Percentiles rank a stretch among this genome's conserved stretches.
Conservation (phyloP, 2,329 filamentous ascomycete genomes). For the Colletotrichum sojae region DNA sequence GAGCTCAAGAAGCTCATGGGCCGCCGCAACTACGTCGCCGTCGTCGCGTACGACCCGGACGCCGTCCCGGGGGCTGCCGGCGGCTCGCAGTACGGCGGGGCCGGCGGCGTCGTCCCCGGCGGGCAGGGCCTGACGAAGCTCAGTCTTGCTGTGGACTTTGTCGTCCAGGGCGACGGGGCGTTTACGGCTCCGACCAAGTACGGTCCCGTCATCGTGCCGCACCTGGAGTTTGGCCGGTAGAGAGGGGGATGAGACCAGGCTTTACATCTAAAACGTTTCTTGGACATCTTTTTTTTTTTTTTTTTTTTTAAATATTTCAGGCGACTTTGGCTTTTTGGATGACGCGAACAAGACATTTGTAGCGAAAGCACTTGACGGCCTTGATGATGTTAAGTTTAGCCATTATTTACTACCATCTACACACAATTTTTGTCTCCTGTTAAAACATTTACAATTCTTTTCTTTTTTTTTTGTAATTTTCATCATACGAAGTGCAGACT, state of each 20-base stretch:
- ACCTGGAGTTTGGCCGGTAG: slow-evolving; percentile 80
- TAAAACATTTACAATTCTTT: too few relatives aligned
- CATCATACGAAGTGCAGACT: too few relatives aligned
- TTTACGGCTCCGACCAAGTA: slow-evolving; percentile 92
- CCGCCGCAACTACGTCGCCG: slow-evolving; percentile 90
- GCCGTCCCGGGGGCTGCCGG: slow-evolving; percentile 59
- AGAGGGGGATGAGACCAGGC: not conserved
- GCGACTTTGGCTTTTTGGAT: slow-evolving; percentile 3
- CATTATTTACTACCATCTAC: not conserved
- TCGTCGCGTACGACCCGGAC: slow-evolving; percentile 95
- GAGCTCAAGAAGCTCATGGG: slow-evolving; percentile 96
- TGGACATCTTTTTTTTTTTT: slow-evolving; percentile 24
- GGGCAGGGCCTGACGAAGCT: slow-evolving; percentile 71
- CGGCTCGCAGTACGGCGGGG: slow-evolving; percentile 44
- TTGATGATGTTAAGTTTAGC: slow-evolving; percentile 4
- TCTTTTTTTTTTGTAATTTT: too few relatives aligned
- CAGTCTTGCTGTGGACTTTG: slow-evolving; percentile 94
- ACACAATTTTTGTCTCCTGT: too few relatives aligned
- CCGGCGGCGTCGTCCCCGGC: slow-evolving; percentile 49
- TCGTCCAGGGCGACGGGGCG: slow-evolving; percentile 91
- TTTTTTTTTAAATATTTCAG: slow-evolving; percentile 10
- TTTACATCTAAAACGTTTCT: not conserved
- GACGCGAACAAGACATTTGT: not conserved
- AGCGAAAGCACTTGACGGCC: slow-evolving; percentile 27
- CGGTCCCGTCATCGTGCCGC: slow-evolving; percentile 94